Percentiles rank a stretch among this genome's conserved stretches.
Conservation (phyloP, 495 filamentous ascomycete genomes). For the Aspergillus hancockii region DNA sequence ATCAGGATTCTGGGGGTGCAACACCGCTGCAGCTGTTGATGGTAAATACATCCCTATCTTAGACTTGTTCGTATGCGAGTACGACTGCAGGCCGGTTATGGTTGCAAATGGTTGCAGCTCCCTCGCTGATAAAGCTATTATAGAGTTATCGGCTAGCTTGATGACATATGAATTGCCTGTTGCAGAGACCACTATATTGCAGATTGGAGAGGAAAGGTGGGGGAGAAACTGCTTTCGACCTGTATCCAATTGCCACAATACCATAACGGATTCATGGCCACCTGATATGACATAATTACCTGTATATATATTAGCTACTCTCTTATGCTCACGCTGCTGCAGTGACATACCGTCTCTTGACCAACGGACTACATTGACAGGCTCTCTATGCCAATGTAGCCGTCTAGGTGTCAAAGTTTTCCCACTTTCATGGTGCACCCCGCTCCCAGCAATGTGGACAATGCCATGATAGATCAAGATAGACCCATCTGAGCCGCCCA, state of each 20-base stretch:
- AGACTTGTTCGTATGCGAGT: conserved; percentile 22
- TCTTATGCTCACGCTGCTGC: background rate
- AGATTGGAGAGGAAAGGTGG: conserved; percentile 80
- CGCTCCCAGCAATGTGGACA: conserved; percentile 51
- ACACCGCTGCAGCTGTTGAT: conserved; percentile 33
- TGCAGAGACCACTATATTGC: conserved; percentile 80
- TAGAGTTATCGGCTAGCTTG: conserved; percentile 85
- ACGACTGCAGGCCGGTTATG: conserved; percentile 76
- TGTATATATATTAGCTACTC: conserved; percentile 35
- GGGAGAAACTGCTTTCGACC: conserved; percentile 76
- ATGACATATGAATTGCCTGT: conserved; percentile 77
- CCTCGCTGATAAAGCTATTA: conserved; percentile 83
- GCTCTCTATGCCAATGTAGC: conserved; percentile 89
- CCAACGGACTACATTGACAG: conserved; percentile 80
- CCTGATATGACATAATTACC: conserved; percentile 97
- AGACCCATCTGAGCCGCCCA: conserved; percentile 73
- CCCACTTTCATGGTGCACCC: conserved; percentile 34
- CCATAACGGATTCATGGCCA: conserved; percentile 83
- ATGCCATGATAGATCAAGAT: conserved; percentile 80
- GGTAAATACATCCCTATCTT: conserved; percentile 5
- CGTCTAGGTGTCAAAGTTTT: conserved; percentile 47
- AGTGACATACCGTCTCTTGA: conserved; percentile 76
- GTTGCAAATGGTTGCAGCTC: conserved; percentile 80
- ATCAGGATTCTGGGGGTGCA: conserved; percentile 58
- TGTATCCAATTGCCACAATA: conserved; percentile 95